Evolutionary conservation across 2,329 filamentous ascomycete genomes (phyloP).

Genomic region (Ophiocordyceps camponoti-floridani): DNA sequence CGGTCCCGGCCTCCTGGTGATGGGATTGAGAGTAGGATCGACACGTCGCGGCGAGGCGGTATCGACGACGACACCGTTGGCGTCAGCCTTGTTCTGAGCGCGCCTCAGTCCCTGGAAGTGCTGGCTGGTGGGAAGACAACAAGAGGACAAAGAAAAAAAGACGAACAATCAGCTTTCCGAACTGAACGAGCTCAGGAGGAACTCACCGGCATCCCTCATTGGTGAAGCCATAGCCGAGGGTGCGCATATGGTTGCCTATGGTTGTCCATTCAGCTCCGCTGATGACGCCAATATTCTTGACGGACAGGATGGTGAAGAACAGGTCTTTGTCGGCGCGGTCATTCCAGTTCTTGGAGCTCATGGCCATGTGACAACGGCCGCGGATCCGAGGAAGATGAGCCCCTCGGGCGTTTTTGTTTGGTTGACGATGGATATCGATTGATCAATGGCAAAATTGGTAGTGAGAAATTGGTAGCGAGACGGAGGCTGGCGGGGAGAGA

Average conservation of each 20-base stretch:
- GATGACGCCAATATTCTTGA: conserved; percentile 46
- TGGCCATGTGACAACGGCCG: conserved; percentile 10
- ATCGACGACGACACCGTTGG: conserved; percentile 15
- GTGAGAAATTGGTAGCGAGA: conserved; percentile 17
- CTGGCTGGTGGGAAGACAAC: conserved; percentile 28
- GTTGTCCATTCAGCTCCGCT: conserved; percentile 44
- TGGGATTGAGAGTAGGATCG: conserved; percentile 38
- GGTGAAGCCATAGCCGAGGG: conserved; percentile 41
- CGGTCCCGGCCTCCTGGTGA: conserved; percentile 40
- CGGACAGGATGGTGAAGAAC: conserved; percentile 43
- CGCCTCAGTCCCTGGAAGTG: conserved; percentile 42
- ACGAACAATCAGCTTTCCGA: neutral
- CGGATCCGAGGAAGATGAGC: conserved; percentile 3
- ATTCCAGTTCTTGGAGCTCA: conserved; percentile 43
- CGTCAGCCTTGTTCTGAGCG: conserved; percentile 33
- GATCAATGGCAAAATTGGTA: conserved; percentile 22
- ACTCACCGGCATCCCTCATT: conserved; percentile 47
- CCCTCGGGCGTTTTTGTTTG: neutral
- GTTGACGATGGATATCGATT: neutral
- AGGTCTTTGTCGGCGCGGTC: conserved; percentile 44
- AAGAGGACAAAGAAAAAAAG: no score
- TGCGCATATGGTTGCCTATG: conserved; percentile 42
- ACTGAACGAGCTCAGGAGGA: neutral
- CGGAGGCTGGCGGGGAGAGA: conserved; percentile 7
- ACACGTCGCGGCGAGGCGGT: conserved; percentile 15